Evolutionary conservation across 345 rosid species (phyloP), one percentile per base, ranked within the genome.

Genomic region (Carallia pectinifolia): DNA sequence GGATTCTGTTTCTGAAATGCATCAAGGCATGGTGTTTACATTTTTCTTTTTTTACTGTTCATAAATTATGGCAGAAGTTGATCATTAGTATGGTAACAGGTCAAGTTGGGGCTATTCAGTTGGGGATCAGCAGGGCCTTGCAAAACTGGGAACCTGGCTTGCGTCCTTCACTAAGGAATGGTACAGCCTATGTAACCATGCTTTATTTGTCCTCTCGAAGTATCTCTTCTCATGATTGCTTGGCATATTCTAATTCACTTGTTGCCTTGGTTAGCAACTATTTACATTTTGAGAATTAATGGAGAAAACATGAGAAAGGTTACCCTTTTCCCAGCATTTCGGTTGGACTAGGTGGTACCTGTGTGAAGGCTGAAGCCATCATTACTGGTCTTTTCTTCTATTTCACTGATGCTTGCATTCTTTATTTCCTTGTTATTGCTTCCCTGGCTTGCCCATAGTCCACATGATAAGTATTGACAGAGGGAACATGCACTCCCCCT

Each of bases 61-160:
- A 55, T 30, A 23, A 23, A 55, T 55, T 2, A 30, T 15, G 8
- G 33, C 4, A 8, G 15, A 55, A 55, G 23, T 66, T 33, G 9
- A 61, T 55, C 31, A 58, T 76, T 58, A 68, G 48, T 58, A 18
- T 65, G 74, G 47, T 76, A 55, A 69, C 81, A 94, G 97, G 98
- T 81, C 98, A 94, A 90, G 96, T 94, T 39, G 98, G 96, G 80
- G 98, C 98, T 17, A 84, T 94, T 67, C 92, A 72, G 58, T 74
- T 94, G 79, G 97, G 98, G 44, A 83, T 91, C 79, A 88, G 98
- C 80, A 86, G 95, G 84, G 97, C 97, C 7, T 65, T 94, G 80
- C 98, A 94, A 76, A 88, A 84, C 79, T 94, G 92, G 94, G 98
- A 94, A 84, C 98, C 97, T 36, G 96, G 82, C 68, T 76, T 91